Percentiles rank a stretch among this genome's conserved stretches.
phyloP scores from a whole-genome alignment of 768 basidiomycete species.

The Mycena pura region DNA sequence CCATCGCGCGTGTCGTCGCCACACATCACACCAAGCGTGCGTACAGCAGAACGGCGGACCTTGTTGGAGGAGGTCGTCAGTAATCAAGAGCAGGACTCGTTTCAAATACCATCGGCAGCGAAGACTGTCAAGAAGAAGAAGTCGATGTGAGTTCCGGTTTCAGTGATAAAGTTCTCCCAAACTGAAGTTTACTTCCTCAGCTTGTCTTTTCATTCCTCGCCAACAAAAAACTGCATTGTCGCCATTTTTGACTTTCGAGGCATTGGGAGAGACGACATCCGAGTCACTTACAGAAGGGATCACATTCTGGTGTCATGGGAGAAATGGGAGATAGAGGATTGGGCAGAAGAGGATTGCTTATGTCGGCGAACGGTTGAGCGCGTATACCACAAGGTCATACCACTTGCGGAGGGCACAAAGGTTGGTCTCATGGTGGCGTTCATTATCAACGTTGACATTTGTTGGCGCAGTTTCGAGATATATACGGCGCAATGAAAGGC shows the following conservation, averaged over 20 bases:
- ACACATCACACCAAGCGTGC: slow-evolving; percentile 2
- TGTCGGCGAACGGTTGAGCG: slow-evolving; percentile 56
- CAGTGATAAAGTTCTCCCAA: neutral
- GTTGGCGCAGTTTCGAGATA: slow-evolving; percentile 51
- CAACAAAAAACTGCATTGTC: slow-evolving; percentile 53
- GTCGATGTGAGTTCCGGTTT: slow-evolving; percentile 41
- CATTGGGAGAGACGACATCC: slow-evolving; percentile 58
- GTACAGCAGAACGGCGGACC: slow-evolving; percentile 17
- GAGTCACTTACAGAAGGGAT: slow-evolving; percentile 54
- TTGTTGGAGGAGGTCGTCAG: slow-evolving; percentile 22
- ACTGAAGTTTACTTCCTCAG: slow-evolving; percentile 34
- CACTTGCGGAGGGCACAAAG: slow-evolving; percentile 57
- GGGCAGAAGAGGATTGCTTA: slow-evolving; percentile 47
- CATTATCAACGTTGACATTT: neutral
- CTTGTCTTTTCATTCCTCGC: slow-evolving; percentile 51
- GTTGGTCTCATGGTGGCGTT: slow-evolving; percentile 33
- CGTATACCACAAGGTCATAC: slow-evolving; percentile 54
- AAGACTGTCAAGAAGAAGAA: slow-evolving; percentile 45
- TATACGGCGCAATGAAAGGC: slow-evolving; percentile 53
- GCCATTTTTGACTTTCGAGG: slow-evolving; percentile 58
- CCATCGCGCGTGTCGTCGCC: slow-evolving; percentile 4
- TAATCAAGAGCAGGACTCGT: slow-evolving; percentile 12
- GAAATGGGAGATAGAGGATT: slow-evolving; percentile 49
- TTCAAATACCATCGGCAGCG: slow-evolving; percentile 23
- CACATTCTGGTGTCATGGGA: slow-evolving; percentile 55